A percentile compares a stretch with the other conserved stretches of the same genome.
phyloP scores from a whole-genome alignment of 2,329 filamentous ascomycete genomes.

The Trichoderma afroharzianum region DNA sequence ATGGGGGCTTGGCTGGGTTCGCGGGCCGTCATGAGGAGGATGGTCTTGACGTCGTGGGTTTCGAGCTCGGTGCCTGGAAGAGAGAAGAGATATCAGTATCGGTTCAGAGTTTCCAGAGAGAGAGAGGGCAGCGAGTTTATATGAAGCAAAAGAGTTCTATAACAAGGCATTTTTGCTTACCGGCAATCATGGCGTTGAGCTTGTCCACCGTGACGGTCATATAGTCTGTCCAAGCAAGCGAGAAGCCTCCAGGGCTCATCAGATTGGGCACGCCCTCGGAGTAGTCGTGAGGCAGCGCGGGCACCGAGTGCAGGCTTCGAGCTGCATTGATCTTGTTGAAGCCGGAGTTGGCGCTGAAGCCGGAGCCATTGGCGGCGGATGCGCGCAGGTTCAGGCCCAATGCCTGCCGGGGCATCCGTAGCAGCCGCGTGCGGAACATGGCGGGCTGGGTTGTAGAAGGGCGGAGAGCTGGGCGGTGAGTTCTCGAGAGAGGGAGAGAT shows the following conservation, averaged over 20 bases:
- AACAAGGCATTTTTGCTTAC: constrained; percentile 45
- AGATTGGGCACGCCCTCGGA: constrained; percentile 62
- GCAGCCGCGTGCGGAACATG: constrained; percentile 54
- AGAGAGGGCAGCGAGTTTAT: not conserved
- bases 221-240: constrained; percentile 79
- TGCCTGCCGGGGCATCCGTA: constrained; percentile 48
- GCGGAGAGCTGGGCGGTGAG: not conserved
- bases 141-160: not conserved
- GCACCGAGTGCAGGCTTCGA: constrained; percentile 45
- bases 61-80: constrained; percentile 64
- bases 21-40: constrained; percentile 73
- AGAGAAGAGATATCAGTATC: not conserved
- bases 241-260: constrained; percentile 65
- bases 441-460: constrained; percentile 15
- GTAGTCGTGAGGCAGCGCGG: constrained; percentile 45
- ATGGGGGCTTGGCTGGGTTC: constrained; percentile 70
- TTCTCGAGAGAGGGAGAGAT: not conserved
- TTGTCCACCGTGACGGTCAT: constrained; percentile 70
- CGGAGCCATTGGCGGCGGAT: constrained; percentile 24
- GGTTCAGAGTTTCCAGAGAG: not conserved
- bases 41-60: constrained; percentile 58
- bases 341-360: not conserved
- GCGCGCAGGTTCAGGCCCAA: constrained; percentile 35
- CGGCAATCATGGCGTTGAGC: constrained; percentile 69
- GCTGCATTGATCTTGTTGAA: constrained; percentile 8